These are phyloP conservation scores for Penicillium sp. DNA, from an alignment of 2,329 filamentous ascomycete species.

Conservation along the genomic window DNA sequence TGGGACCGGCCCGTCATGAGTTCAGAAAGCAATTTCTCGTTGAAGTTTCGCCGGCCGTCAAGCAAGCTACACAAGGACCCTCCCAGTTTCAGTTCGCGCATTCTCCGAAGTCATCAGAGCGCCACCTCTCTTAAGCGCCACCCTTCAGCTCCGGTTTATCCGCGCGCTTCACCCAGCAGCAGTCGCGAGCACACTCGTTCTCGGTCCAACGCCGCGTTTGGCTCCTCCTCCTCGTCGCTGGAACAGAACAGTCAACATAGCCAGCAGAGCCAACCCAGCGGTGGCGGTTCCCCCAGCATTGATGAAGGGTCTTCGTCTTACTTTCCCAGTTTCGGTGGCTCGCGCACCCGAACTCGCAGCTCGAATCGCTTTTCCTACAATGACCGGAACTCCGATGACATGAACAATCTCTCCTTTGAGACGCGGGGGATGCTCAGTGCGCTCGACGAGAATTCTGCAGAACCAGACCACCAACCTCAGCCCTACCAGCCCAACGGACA, in stretches of 20 bases:
- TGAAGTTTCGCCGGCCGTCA: slow-evolving; percentile 37
- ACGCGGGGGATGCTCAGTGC: slow-evolving; percentile 41
- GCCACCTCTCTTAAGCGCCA: slow-evolving; percentile 42
- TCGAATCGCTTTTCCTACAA: slow-evolving; percentile 33
- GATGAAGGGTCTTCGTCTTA: slow-evolving; percentile 24
- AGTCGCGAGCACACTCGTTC: slow-evolving; percentile 41
- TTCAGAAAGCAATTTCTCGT: slow-evolving; percentile 30
- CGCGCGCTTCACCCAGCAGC: slow-evolving; percentile 36
- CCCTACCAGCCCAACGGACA: slow-evolving; percentile 35
- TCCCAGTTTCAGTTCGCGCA: slow-evolving; percentile 36
- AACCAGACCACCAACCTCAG: slow-evolving; percentile 27
- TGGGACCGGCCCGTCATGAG: slow-evolving; percentile 27
- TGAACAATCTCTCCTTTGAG: slow-evolving; percentile 40
- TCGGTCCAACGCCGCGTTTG: slow-evolving; percentile 40
- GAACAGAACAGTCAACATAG: slow-evolving; percentile 29
- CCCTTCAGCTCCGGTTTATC: slow-evolving; percentile 43
- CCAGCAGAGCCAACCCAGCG: slow-evolving; percentile 19
- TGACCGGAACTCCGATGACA: slow-evolving; percentile 40
- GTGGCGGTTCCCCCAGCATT: slow-evolving; percentile 36
- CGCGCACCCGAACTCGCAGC: slow-evolving; percentile 30
- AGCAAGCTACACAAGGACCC: slow-evolving; percentile 43
- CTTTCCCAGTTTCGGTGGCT: slow-evolving; percentile 22
- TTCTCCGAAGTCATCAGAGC: slow-evolving; percentile 41
- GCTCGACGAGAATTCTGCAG: slow-evolving; percentile 35
- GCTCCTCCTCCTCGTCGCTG: slow-evolving; percentile 44